These are phyloP conservation scores for Monosporascus cannonballus DNA, from an alignment of 2,329 filamentous ascomycete genomes.

Conservation along the genomic window DNA sequence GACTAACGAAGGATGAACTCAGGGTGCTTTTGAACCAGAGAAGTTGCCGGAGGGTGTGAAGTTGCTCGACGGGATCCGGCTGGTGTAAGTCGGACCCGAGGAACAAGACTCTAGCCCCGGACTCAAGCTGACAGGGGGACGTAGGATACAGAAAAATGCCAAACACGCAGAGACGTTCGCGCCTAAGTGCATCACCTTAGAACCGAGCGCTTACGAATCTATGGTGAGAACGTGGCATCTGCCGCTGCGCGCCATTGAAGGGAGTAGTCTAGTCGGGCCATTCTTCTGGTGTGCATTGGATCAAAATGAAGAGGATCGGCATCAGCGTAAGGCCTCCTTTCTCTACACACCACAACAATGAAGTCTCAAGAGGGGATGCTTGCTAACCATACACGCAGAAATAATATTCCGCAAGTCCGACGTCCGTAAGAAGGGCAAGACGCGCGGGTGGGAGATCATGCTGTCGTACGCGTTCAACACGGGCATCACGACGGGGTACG, in stretches of 20 bases:
- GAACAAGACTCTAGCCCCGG: neutral
- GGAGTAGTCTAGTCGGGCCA: constrained; percentile 52
- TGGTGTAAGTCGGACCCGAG: constrained; percentile 39
- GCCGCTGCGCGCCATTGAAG: constrained; percentile 53
- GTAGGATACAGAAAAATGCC: constrained; percentile 51
- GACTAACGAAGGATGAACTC: neutral
- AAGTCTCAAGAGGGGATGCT: neutral
- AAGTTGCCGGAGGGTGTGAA: constrained; percentile 36
- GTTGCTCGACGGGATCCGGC: constrained; percentile 44
- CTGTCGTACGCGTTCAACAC: constrained; percentile 51
- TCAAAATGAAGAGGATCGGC: constrained; percentile 49
- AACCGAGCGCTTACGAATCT: constrained; percentile 41
- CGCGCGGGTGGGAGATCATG: constrained; percentile 59
- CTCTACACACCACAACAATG: too few species aligned
- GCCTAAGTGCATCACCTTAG: constrained; percentile 47
- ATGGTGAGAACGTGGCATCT: constrained; percentile 52
- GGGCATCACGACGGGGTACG: constrained; percentile 52
- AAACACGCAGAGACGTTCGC: constrained; percentile 52
- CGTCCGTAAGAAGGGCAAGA: constrained; percentile 57
- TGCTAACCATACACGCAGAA: constrained; percentile 29
- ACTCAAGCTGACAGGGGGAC: constrained; percentile 6
- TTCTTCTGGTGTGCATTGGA: constrained; percentile 58
- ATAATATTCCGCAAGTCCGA: constrained; percentile 62
- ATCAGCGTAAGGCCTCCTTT: constrained; percentile 41
- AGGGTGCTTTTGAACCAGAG: constrained; percentile 49